phyloP scores from a whole-genome alignment of 768 basidiomycete genomes.

The Kwoniella newhampshirensis region DNA sequence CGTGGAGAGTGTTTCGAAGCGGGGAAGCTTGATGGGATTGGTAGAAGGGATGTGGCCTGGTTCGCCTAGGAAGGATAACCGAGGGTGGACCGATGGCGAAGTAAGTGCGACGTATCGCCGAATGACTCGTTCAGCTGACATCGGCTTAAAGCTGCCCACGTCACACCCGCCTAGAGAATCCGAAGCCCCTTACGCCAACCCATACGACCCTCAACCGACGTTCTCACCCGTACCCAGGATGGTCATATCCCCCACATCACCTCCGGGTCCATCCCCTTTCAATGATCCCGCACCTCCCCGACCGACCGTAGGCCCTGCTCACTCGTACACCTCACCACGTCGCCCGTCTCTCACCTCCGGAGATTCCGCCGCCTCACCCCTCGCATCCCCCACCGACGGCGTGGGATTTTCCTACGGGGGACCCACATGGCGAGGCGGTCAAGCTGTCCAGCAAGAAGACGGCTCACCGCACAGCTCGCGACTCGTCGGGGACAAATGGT shows the following conservation, averaged over 20 bases:
- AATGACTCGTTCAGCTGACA: neutral
- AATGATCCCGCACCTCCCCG: constrained; percentile 24
- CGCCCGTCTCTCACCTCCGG: constrained; percentile 15
- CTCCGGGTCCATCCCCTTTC: constrained; percentile 29
- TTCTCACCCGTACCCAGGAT: constrained; percentile 29
- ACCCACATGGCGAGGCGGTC: constrained; percentile 42
- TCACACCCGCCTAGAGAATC: constrained; percentile 12
- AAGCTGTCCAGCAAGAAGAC: constrained; percentile 21
- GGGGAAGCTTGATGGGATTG: constrained; percentile 36
- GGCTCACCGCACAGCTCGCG: neutral
- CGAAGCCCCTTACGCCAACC: constrained; percentile 18
- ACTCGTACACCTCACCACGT: constrained; percentile 6
- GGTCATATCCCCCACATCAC: constrained; percentile 31
- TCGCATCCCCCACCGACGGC: constrained; percentile 18
- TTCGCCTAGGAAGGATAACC: constrained; percentile 8
- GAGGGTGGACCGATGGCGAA: constrained; percentile 18
- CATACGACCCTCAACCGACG: constrained; percentile 29
- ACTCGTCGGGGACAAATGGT: constrained; percentile 45
- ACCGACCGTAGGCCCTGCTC: constrained; percentile 4
- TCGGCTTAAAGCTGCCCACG: constrained; percentile 10
- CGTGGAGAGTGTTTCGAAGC: constrained; percentile 16
- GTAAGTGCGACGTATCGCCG: constrained; percentile 12
- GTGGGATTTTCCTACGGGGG: constrained; percentile 29
- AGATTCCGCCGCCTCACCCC: constrained; percentile 16
- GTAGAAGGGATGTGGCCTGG: constrained; percentile 37